Conservation (phyloP, 2,329 filamentous ascomycete species). For the Scytalidium sp. region DNA sequence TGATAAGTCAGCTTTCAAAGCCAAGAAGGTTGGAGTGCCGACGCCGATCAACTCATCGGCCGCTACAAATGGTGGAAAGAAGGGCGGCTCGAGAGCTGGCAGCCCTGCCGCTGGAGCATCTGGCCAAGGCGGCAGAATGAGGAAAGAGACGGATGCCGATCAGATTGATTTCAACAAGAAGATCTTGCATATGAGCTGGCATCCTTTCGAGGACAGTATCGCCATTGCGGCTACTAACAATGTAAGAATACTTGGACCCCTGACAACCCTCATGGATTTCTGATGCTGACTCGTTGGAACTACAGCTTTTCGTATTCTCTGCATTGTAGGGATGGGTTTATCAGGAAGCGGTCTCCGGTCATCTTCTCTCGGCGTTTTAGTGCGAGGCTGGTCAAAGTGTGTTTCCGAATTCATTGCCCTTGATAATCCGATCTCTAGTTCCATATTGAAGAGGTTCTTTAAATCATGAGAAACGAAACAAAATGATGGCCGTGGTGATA, state of each 20-base stretch:
- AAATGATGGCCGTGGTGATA: slow-evolving; percentile 2
- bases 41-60: slow-evolving; percentile 88
- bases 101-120: slow-evolving; percentile 74
- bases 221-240: slow-evolving; percentile 99
- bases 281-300: slow-evolving; percentile 13
- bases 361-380: slow-evolving; percentile 28
- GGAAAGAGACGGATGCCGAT: slow-evolving; percentile 97
- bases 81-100: slow-evolving; percentile 80
- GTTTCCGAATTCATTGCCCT: slow-evolving; percentile 8
- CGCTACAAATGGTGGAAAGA: slow-evolving; percentile 73
- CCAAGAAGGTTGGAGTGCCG: slow-evolving; percentile 97
- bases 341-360: slow-evolving; percentile 23
- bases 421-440: slow-evolving; percentile 14
- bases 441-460: slow-evolving; percentile 17
- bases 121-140: slow-evolving; percentile 88
- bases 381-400: slow-evolving; percentile 23
- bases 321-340: slow-evolving; percentile 53
- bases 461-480: slow-evolving; percentile 21
- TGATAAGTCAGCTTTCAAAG: slow-evolving; percentile 99
- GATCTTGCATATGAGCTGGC: slow-evolving; percentile 99
- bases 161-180: slow-evolving; percentile 99
- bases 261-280: no score
- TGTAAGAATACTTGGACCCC: slow-evolving; percentile 61
- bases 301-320: slow-evolving; percentile 74
- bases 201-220: slow-evolving; percentile 99